These are phyloP conservation scores for Umbilicus rupestris DNA, from an alignment of 164 flowering plant species.

Conservation along the genomic window DNA sequence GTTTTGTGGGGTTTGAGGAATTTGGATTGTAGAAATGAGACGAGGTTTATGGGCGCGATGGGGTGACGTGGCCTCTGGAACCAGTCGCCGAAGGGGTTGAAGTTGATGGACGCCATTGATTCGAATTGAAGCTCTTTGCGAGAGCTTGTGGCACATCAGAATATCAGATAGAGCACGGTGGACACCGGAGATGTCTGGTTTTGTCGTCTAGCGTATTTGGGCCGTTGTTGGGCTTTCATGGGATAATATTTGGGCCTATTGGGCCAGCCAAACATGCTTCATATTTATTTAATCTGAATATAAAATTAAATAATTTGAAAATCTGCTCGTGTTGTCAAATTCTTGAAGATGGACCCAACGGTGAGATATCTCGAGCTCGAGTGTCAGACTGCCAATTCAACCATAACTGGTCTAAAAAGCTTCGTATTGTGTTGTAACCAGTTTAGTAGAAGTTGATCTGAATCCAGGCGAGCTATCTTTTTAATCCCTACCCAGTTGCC, in stretches of 20 bases:
- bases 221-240: background rate
- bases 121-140: conserved; percentile 2
- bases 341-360: no score
- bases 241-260: background rate
- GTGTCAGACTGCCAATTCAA: background rate
- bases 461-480: conserved; percentile 7
- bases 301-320: no score
- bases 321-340: no score
- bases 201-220: background rate
- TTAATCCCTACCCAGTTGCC: background rate
- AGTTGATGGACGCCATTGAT: conserved; percentile 64
- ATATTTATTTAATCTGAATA: no score
- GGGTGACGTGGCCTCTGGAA: conserved; percentile 61
- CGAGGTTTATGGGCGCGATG: conserved; percentile 25
- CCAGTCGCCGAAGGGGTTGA: conserved; percentile 72
- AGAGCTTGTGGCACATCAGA: background rate
- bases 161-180: background rate
- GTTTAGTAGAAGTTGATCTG: conserved; percentile 31
- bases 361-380: background rate
- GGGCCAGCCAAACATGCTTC: no score
- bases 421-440: background rate
- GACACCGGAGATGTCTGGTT: background rate
- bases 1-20: conserved; percentile 18
- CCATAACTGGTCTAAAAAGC: background rate
- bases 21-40: conserved; percentile 19